These are phyloP conservation scores for Mycena rosella DNA, from an alignment of 768 basidiomycete genomes.

Conservation along the genomic window DNA sequence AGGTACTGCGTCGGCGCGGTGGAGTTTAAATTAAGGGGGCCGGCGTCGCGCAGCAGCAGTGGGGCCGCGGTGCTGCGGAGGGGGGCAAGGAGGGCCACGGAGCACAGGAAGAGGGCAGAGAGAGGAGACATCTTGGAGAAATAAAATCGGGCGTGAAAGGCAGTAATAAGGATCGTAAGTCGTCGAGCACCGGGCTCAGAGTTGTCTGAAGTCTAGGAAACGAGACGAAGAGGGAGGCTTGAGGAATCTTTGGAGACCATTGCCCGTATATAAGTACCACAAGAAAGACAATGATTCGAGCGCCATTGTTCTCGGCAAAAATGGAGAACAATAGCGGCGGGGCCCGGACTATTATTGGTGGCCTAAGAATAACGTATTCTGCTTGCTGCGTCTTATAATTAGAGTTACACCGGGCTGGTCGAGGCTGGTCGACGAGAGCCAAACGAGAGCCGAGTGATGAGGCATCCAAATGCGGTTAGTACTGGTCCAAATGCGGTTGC, in stretches of 20 bases:
- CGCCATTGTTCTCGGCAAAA: conserved; percentile 18
- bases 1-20: conserved; percentile 22
- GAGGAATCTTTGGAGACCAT: neutral
- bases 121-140: conserved; percentile 16
- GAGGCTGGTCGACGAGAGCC: too few species aligned
- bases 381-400: too few species aligned
- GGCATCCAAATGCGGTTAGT: too few species aligned
- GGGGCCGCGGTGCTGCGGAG: conserved; percentile 22
- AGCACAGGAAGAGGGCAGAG: conserved; percentile 1
- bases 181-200: conserved; percentile 33
- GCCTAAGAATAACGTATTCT: neutral
- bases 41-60: neutral
- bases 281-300: conserved; percentile 16
- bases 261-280: conserved; percentile 15
- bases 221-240: neutral
- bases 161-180: conserved; percentile 29
- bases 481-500: too few species aligned
- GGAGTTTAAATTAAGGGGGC: conserved; percentile 17
- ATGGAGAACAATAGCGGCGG: neutral
- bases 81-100: conserved; percentile 15
- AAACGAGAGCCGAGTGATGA: too few species aligned
- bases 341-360: neutral
- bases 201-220: neutral
- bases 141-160: conserved; percentile 14
- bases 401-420: too few species aligned